Evolutionary conservation across 768 basidiomycete genomes (phyloP).

Genomic region (Dioszegia crocea): DNA sequence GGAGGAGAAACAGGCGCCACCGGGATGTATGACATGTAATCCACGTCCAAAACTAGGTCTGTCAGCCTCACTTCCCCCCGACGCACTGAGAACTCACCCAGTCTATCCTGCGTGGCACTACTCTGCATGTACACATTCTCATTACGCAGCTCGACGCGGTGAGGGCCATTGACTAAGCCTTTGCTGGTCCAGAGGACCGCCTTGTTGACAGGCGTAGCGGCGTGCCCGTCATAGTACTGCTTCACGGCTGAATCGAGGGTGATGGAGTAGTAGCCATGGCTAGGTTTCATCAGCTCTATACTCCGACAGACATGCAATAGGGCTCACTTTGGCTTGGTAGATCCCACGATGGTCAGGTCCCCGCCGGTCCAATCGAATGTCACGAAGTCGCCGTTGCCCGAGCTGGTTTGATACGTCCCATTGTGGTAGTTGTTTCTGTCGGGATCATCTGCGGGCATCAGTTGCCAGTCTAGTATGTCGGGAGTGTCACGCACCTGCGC

Average conservation of each 20-base stretch:
- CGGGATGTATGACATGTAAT: neutral
- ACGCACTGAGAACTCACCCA: neutral
- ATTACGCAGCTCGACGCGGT: constrained; percentile 3
- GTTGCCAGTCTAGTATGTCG: neutral
- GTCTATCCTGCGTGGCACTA: neutral
- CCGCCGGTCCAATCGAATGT: neutral
- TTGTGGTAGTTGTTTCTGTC: neutral
- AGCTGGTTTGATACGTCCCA: neutral
- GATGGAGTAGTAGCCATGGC: constrained; percentile 12
- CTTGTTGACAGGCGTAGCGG: neutral
- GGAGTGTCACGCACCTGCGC: neutral
- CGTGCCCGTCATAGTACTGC: neutral
- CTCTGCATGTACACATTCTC: constrained; percentile 7
- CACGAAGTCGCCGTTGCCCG: neutral
- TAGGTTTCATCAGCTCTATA: neutral
- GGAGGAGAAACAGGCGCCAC: neutral
- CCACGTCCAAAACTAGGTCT: neutral
- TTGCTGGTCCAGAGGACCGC: neutral
- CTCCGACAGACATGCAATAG: neutral
- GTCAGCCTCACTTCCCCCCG: neutral
- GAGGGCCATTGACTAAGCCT: neutral
- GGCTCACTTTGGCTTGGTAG: neutral
- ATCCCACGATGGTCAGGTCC: constrained; percentile 1
- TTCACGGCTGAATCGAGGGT: neutral
- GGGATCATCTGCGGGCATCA: neutral